Percentiles rank a stretch among this genome's conserved stretches.
These are phyloP conservation scores for Pilatotrama ljubarskyi DNA, from an alignment of 768 basidiomycete species.

Conservation along the genomic window DNA sequence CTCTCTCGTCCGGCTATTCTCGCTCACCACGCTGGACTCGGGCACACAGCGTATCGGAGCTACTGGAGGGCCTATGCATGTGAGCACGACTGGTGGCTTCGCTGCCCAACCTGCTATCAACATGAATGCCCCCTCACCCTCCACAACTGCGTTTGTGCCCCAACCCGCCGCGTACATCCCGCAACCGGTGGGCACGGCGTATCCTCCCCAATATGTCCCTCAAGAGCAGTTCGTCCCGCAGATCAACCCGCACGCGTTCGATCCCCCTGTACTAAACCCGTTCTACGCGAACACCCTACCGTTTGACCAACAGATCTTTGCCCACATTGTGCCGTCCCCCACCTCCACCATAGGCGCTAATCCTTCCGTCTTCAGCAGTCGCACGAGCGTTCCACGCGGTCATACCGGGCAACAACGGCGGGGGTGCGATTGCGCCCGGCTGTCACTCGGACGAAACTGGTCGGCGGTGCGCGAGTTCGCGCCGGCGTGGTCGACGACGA, in stretches of 20 bases:
- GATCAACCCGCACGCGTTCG: neutral
- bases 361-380: neutral
- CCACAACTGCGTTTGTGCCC: neutral
- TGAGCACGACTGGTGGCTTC: neutral
- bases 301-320: neutral
- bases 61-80: conserved; percentile 34
- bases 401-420: neutral
- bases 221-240: neutral
- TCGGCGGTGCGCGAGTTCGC: conserved; percentile 11
- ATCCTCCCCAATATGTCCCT: neutral
- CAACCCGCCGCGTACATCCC: neutral
- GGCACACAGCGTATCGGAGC: conserved; percentile 43
- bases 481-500: conserved; percentile 9
- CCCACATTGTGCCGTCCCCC: neutral
- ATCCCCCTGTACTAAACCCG: neutral
- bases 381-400: conserved; percentile 18
- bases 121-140: neutral
- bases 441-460: conserved; percentile 9
- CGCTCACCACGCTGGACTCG: conserved; percentile 40
- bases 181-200: neutral
- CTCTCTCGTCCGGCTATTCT: conserved; percentile 16
- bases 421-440: conserved; percentile 5
- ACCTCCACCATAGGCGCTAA: neutral
- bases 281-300: neutral
- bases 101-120: neutral